These are phyloP conservation scores for Vitis hybrid DNA, from an alignment of 177 flowering plant genomes.

Conservation along the genomic window DNA sequence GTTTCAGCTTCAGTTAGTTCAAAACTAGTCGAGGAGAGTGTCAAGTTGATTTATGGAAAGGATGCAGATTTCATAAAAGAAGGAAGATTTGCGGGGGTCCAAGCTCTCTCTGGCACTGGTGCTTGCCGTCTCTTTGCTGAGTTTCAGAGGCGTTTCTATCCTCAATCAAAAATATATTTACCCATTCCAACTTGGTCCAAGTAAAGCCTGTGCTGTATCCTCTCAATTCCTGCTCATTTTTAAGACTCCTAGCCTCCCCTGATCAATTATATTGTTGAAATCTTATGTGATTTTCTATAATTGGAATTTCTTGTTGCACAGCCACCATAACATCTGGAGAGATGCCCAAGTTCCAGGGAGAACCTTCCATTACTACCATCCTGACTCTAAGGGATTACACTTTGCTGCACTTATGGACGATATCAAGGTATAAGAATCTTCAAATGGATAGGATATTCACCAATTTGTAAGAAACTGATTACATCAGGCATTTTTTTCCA, in stretches of 20 bases:
- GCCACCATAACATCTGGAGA: constrained; percentile 46
- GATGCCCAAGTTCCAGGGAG: constrained; percentile 37
- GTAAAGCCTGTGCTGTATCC: constrained; percentile 13
- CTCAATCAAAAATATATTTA: constrained; percentile 28
- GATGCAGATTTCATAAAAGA: constrained; percentile 26
- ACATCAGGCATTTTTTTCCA: constrained; percentile 1
- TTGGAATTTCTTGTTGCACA: constrained; percentile 9
- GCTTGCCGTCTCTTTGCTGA: constrained; percentile 51
- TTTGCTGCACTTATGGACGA: constrained; percentile 39
- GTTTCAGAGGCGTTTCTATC: constrained; percentile 33
- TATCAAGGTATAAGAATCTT: constrained; percentile 27
- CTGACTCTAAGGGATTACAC: constrained; percentile 29
- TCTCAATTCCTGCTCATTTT: neutral
- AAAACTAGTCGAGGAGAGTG: constrained; percentile 35
- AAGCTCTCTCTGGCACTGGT: constrained; percentile 41
- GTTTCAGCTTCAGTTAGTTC: constrained; percentile 24
- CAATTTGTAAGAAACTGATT: neutral
- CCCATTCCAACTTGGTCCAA: constrained; percentile 44
- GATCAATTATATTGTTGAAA: neutral
- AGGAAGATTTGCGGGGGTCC: constrained; percentile 33
- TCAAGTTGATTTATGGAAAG: constrained; percentile 29
- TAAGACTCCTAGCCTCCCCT: neutral
- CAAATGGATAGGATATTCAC: neutral
- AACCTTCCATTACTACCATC: constrained; percentile 35
- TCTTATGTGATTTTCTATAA: neutral